These are phyloP conservation scores for Colletotrichum destructivum DNA, from an alignment of 2,329 filamentous ascomycete species.

Conservation along the genomic window DNA sequence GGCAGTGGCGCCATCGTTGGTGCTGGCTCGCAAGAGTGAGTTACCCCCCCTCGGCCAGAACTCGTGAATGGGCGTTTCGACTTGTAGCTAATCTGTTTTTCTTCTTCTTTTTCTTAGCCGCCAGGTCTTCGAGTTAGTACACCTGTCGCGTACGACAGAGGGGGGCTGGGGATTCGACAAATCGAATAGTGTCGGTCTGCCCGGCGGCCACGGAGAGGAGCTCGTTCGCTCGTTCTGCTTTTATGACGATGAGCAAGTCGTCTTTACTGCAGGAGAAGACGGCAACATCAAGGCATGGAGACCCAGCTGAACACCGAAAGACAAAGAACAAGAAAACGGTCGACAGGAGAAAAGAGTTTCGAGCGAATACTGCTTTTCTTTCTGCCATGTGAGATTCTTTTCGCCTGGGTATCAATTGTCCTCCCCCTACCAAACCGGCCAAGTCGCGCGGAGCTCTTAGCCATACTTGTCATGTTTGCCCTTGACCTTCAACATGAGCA, in stretches of 20 bases:
- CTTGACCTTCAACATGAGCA: slow-evolving; percentile 91
- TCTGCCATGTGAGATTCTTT: slow-evolving; percentile 7
- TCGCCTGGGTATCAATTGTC: slow-evolving; percentile 34
- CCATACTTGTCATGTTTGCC: slow-evolving; percentile 91
- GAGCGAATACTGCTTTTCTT: neutral
- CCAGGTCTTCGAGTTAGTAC: slow-evolving; percentile 72
- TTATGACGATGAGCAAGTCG: slow-evolving; percentile 71
- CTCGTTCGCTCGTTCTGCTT: slow-evolving; percentile 76
- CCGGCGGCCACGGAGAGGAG: slow-evolving; percentile 75
- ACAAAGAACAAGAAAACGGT: neutral
- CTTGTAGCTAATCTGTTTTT: slow-evolving; percentile 4
- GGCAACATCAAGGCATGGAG: slow-evolving; percentile 72
- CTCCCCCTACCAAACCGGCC: neutral
- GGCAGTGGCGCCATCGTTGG: slow-evolving; percentile 73
- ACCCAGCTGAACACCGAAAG: slow-evolving; percentile 41
- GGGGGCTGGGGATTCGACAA: slow-evolving; percentile 68
- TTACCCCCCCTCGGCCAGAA: neutral
- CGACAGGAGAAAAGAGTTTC: neutral
- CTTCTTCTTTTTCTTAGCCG: slow-evolving; percentile 55
- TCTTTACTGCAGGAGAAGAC: slow-evolving; percentile 73
- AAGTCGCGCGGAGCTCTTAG: neutral
- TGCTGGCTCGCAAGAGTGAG: slow-evolving; percentile 77
- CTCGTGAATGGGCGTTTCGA: neutral
- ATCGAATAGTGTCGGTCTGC: slow-evolving; percentile 71
- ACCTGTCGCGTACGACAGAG: slow-evolving; percentile 65